phyloP scores from a whole-genome alignment of 768 basidiomycete genomes.

The Tulasnella sp. region DNA sequence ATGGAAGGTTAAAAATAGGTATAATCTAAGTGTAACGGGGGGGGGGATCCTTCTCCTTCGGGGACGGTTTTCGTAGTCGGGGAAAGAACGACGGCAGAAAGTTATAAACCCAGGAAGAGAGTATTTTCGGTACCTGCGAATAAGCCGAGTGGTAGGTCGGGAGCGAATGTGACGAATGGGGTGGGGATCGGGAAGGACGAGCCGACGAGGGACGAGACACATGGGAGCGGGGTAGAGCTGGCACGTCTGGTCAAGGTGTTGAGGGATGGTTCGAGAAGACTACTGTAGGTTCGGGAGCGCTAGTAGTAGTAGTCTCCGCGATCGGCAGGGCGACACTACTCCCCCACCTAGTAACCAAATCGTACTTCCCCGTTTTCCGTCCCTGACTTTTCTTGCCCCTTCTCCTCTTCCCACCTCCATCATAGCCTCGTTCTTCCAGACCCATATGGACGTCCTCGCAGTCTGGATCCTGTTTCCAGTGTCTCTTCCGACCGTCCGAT shows the following conservation, averaged over 20 bases:
- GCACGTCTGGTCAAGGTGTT: not conserved
- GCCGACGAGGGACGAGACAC: not conserved
- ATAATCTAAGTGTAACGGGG: not conserved
- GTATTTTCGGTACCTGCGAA: not conserved
- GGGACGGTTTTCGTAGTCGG: too few species aligned
- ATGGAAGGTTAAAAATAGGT: too few species aligned
- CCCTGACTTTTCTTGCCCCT: not conserved
- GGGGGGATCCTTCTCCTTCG: too few species aligned
- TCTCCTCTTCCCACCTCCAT: slow-evolving; percentile 1
- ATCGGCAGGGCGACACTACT: not conserved
- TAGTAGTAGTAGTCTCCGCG: not conserved
- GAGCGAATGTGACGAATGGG: not conserved
- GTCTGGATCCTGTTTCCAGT: slow-evolving; percentile 7
- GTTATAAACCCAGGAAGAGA: not conserved
- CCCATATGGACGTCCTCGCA: not conserved
- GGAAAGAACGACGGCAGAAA: too few species aligned
- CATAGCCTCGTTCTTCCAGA: not conserved
- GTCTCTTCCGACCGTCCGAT: slow-evolving; percentile 7
- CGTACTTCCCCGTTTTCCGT: not conserved
- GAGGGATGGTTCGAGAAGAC: not conserved
- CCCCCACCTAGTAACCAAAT: not conserved
- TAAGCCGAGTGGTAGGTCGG: not conserved
- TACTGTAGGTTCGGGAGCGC: not conserved
- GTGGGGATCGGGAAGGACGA: not conserved
- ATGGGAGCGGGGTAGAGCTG: not conserved